phyloP scores from a whole-genome alignment of 768 basidiomycete genomes.

The Termitomyces sp. region DNA sequence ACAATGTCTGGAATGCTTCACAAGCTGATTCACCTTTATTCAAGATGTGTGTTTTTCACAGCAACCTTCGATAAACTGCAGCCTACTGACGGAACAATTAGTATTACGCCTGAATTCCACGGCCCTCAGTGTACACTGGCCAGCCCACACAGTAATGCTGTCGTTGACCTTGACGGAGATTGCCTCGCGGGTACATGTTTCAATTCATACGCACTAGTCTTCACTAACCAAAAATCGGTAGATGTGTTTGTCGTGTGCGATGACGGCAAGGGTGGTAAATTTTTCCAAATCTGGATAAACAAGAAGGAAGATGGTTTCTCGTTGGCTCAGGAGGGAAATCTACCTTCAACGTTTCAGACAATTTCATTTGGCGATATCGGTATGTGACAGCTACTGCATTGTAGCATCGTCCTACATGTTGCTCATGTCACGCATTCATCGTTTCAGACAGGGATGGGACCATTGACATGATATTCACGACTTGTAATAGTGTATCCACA shows the following conservation, averaged over 20 bases:
- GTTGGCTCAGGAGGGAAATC: conserved; percentile 55
- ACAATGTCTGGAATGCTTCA: conserved; percentile 71
- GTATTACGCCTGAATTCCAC: conserved; percentile 53
- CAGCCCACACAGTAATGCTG: conserved; percentile 91
- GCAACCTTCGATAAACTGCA: not conserved
- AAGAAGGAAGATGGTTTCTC: conserved; percentile 70
- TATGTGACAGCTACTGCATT: conserved; percentile 24
- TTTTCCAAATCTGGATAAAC: conserved; percentile 92
- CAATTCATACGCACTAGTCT: not conserved
- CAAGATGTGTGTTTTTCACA: conserved; percentile 45
- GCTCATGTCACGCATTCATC: not conserved
- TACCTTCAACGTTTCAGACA: conserved; percentile 73
- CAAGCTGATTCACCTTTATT: conserved; percentile 50
- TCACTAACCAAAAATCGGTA: conserved; percentile 17
- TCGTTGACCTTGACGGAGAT: conserved; percentile 92
- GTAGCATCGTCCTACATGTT: conserved; percentile 1
- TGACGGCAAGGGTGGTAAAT: conserved; percentile 48
- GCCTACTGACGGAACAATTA: conserved; percentile 20
- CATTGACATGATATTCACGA: conserved; percentile 90
- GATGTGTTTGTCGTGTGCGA: conserved; percentile 90
- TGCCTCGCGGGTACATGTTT: conserved; percentile 71
- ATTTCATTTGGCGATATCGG: conserved; percentile 91
- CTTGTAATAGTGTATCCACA: conserved; percentile 66
- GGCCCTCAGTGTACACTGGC: conserved; percentile 70
- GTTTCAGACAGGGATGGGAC: conserved; percentile 86